phyloP scores from a whole-genome alignment of 352 stramenopile species.

The Thraustotheca clavata region DNA sequence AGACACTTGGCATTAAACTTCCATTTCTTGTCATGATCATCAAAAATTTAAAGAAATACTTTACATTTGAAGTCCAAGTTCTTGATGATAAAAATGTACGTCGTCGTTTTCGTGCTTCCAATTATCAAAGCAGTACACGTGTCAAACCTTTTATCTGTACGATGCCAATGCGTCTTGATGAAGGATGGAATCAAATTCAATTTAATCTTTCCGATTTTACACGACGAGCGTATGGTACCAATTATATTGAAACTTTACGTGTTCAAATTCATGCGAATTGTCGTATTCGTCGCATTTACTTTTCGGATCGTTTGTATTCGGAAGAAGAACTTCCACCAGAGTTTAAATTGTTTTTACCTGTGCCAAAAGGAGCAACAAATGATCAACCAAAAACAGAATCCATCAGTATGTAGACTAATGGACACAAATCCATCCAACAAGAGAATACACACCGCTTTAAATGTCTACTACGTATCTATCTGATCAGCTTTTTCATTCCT shows the following conservation, averaged over 20 bases:
- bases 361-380: constrained; percentile 77
- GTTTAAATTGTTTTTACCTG: constrained; percentile 97
- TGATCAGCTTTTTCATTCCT: too few relatives aligned
- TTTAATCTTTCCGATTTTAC: constrained; percentile 98
- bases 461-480: too few relatives aligned
- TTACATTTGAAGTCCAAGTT: constrained; percentile 98
- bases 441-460: too few relatives aligned
- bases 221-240: constrained; percentile 94
- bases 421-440: neutral
- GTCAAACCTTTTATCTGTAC: constrained; percentile 99
- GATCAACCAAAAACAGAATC: constrained; percentile 32
- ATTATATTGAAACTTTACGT: constrained; percentile 96
- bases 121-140: constrained; percentile 95
- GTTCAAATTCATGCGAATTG: constrained; percentile 98
- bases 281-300: constrained; percentile 96
- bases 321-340: constrained; percentile 95
- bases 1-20: constrained; percentile 96
- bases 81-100: constrained; percentile 98
- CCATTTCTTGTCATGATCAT: constrained; percentile 98
- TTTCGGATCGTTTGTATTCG: constrained; percentile 95
- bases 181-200: constrained; percentile 98
- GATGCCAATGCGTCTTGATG: constrained; percentile 97
- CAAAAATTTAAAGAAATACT: constrained; percentile 99
- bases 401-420: neutral
- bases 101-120: constrained; percentile 92